Evolutionary conservation across 179 eudicot genomes (phyloP), one percentile per base, ranked within the genome.

Genomic region (Spinacia oleracea): DNA sequence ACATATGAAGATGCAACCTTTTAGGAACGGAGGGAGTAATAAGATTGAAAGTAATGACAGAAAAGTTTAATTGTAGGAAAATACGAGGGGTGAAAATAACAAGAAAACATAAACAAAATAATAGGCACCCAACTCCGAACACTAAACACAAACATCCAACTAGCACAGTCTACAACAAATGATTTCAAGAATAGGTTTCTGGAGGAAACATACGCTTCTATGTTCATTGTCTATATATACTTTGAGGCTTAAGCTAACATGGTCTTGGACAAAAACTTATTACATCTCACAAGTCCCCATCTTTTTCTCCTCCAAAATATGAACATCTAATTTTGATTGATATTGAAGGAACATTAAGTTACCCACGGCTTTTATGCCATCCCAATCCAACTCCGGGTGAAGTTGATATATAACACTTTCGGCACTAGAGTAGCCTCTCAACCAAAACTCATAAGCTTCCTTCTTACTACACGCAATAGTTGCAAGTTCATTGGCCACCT

Each of bases 401-500:
- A 70, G 72, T 29, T 45, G 20, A 70, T 43, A 43, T 3, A 66
- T 40, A 11, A 70, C 35, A 70, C 56, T 43, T 15, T 70, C 21
- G 3, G 35, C 73, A 38, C 5, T 27, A 8, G 50, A 67, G 50
- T 42, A 67, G 29, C 56, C 73, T 25, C 7, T 32, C 73, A 70
- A 70, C 73, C 53, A 43, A 70, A 46, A 18, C 6, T 70, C 18
- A 14, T 25, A 25, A 9, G 73, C 73, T 45, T 70, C 55, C 55
- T 70, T 70, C 18, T 43, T 43, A 11, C 45, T 23, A 45, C 15
- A 6, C 32, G 25, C 40, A 1, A 14, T 45, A 12, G 14, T 6
- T 8, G 1, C 56, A 70, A 70, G 73, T n/a, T 70, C 35, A 35
- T 70, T 45, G 35, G 34, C 73, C 73, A 45, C 25, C 25, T 70